Evolutionary conservation across 345 rosid species (phyloP).

Genomic region (Eucalyptus cladocalyx): DNA sequence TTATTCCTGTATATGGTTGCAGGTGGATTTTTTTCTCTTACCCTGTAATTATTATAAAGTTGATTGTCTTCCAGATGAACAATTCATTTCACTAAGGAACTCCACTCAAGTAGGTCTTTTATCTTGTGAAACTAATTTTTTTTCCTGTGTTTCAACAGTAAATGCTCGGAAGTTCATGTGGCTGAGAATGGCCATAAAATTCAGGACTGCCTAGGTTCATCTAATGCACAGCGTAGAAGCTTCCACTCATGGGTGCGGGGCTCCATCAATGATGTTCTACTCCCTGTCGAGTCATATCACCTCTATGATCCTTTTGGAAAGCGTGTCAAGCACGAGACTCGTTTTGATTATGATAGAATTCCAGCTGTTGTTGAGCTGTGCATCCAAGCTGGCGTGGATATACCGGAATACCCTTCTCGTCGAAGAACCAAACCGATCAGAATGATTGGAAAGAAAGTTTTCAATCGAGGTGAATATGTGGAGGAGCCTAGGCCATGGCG

Average conservation of each 20-base stretch:
- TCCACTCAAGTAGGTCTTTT: neutral
- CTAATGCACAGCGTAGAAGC: constrained; percentile 28
- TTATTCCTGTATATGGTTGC: constrained; percentile 73
- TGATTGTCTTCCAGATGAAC: neutral
- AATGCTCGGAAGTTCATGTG: constrained; percentile 77
- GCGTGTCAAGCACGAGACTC: constrained; percentile 60
- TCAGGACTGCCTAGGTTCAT: constrained; percentile 46
- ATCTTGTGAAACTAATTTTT: neutral
- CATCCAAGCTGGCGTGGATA: constrained; percentile 82
- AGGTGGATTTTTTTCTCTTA: constrained; percentile 9
- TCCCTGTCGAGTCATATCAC: constrained; percentile 88
- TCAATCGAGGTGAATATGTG: constrained; percentile 57
- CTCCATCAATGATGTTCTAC: constrained; percentile 51
- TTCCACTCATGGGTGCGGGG: constrained; percentile 71
- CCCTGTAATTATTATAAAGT: neutral
- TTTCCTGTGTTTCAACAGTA: constrained; percentile 15
- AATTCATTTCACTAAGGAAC: neutral
- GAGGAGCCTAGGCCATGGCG: constrained; percentile 45
- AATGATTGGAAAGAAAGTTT: constrained; percentile 66
- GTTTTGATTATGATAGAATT: constrained; percentile 79
- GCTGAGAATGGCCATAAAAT: constrained; percentile 55
- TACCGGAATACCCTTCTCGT: constrained; percentile 75
- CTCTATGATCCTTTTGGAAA: constrained; percentile 78
- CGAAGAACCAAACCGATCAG: constrained; percentile 63
- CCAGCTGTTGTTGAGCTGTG: constrained; percentile 86